Evolutionary conservation across 2,329 filamentous ascomycete species (phyloP).

Genomic region (Apiospora arundinis): DNA sequence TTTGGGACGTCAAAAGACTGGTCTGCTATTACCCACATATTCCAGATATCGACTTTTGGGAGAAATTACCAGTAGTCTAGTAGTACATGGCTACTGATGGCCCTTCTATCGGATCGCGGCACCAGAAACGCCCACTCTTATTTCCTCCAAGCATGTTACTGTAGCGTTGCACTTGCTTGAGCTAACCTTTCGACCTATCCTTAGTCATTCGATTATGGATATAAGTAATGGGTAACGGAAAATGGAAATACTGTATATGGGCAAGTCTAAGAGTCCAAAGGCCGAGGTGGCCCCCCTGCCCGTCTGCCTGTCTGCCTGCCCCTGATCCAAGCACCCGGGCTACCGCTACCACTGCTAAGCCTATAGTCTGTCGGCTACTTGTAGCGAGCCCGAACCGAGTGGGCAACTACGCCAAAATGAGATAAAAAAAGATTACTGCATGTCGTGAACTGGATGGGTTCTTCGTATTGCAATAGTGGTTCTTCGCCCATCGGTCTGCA

Average conservation of each 20-base stretch:
- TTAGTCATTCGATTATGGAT: conserved; percentile 2
- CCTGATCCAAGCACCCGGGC: too few species aligned
- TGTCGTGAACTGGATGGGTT: neutral
- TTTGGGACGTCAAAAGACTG: neutral
- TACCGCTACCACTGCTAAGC: too few species aligned
- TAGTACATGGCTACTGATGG: neutral
- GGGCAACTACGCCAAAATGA: neutral
- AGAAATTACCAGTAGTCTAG: too few species aligned
- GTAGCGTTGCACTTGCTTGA: neutral
- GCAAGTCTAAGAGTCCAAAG: neutral
- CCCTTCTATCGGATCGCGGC: conserved; percentile 13
- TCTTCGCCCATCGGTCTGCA: neutral
- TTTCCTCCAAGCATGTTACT: neutral
- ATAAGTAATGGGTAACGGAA: too few species aligned
- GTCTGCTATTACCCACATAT: too few species aligned
- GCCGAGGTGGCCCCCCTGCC: neutral
- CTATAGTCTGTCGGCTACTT: neutral
- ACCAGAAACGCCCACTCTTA: conserved; percentile 3
- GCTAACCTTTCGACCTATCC: neutral
- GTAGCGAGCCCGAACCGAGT: neutral
- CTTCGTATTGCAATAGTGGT: neutral
- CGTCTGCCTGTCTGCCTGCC: too few species aligned
- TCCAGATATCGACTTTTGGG: too few species aligned
- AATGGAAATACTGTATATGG: neutral
- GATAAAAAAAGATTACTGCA: neutral